A percentile compares a stretch with the other conserved stretches of the same genome.
Conservation (phyloP, 805 yeast species). For the Ogataea zsoltii region DNA sequence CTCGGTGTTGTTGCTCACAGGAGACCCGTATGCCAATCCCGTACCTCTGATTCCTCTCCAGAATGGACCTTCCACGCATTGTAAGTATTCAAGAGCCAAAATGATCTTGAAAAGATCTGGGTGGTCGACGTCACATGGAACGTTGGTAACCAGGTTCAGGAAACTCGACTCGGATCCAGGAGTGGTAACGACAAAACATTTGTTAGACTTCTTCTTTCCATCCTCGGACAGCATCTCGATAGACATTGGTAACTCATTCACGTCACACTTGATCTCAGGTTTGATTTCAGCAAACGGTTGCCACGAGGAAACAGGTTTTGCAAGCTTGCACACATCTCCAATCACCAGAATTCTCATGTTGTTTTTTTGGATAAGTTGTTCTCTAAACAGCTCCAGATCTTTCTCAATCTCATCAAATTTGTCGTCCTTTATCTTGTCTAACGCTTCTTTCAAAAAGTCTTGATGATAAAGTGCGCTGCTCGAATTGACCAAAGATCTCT, state of each 20-base stretch:
- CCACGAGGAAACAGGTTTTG: constrained; percentile 65
- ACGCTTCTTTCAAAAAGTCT: constrained; percentile 47
- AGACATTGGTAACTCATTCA: constrained; percentile 50
- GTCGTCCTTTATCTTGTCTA: constrained; percentile 55
- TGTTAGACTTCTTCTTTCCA: constrained; percentile 52
- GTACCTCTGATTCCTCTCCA: constrained; percentile 96
- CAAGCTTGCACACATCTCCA: constrained; percentile 62
- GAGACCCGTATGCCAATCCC: constrained; percentile 91
- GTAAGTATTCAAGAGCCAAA: constrained; percentile 72
- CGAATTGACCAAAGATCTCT: constrained; percentile 63
- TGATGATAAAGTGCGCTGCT: constrained; percentile 70
- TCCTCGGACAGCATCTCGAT: constrained; percentile 51
- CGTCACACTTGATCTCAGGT: not conserved
- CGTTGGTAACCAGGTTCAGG: constrained; percentile 56
- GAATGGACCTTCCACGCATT: constrained; percentile 92
- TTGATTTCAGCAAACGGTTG: constrained; percentile 28
- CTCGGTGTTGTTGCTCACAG: constrained; percentile 58
- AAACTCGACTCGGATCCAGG: constrained; percentile 87
- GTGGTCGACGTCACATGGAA: constrained; percentile 56
- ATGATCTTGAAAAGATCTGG: constrained; percentile 69
- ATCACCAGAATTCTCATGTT: constrained; percentile 68
- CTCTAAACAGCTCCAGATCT: constrained; percentile 54
- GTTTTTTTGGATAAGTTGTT: constrained; percentile 51
- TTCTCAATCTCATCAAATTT: constrained; percentile 45
- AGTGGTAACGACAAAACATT: constrained; percentile 65